Percentiles rank a stretch among this genome's conserved stretches.
phyloP scores from a whole-genome alignment of 2,329 filamentous ascomycete species.

The Alternaria dauci region DNA sequence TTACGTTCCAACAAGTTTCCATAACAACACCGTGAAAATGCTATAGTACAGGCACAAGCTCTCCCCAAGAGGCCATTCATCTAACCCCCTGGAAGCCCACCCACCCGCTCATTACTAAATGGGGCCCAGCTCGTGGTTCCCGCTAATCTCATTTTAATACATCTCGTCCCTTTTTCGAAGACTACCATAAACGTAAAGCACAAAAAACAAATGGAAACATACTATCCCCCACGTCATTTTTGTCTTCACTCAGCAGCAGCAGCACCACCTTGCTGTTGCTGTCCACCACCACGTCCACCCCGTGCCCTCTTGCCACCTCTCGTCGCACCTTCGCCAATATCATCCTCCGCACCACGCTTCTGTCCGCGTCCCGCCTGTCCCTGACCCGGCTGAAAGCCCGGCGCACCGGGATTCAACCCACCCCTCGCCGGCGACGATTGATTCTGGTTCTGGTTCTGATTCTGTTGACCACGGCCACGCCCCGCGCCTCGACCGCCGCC shows the following conservation, averaged over 20 bases:
- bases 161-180: background rate
- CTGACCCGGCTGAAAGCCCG: constrained; percentile 44
- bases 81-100: background rate
- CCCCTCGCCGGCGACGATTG: constrained; percentile 27
- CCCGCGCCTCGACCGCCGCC: constrained; percentile 40
- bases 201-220: background rate
- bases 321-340: constrained; percentile 33
- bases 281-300: constrained; percentile 32
- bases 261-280: constrained; percentile 13
- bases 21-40: background rate
- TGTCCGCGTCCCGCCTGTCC: constrained; percentile 38
- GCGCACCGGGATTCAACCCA: constrained; percentile 48
- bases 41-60: background rate
- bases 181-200: too few relatives aligned
- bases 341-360: constrained; percentile 46
- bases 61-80: background rate
- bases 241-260: constrained; percentile 1
- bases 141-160: background rate
- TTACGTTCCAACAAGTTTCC: background rate
- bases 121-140: background rate
- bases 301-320: constrained; percentile 43
- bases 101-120: background rate
- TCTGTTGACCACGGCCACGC: constrained; percentile 23
- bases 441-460: constrained; percentile 29
- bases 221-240: background rate